phyloP scores from a whole-genome alignment of 1,139 yeast genomes.

The Meyerozyma sp. region DNA sequence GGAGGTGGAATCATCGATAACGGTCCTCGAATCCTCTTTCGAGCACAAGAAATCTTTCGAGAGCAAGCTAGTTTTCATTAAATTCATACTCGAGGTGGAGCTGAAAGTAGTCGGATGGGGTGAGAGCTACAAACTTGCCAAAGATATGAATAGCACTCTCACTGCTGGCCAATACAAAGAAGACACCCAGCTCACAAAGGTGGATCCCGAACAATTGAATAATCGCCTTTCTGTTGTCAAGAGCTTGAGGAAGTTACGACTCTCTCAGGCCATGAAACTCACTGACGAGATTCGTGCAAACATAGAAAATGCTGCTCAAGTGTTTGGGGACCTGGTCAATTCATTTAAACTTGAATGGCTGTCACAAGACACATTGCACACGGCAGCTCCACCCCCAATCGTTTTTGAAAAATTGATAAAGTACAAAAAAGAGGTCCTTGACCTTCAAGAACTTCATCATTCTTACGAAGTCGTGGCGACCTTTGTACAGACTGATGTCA shows the following conservation, averaged over 20 bases:
- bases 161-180: neutral
- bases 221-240: constrained; percentile 16
- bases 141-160: neutral
- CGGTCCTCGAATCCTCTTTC: neutral
- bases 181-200: neutral
- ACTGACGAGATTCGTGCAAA: constrained; percentile 4
- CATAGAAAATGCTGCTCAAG: neutral
- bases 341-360: constrained; percentile 20
- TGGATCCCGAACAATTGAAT: neutral
- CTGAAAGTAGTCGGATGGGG: constrained; percentile 12
- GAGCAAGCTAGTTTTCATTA: constrained; percentile 1
- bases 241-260: constrained; percentile 10
- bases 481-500: constrained; percentile 35
- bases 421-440: constrained; percentile 32
- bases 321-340: constrained; percentile 10
- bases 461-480: constrained; percentile 37
- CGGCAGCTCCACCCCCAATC: constrained; percentile 35
- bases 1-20: neutral
- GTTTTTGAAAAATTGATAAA: constrained; percentile 46
- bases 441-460: constrained; percentile 13
- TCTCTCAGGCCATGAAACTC: constrained; percentile 13
- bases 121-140: constrained; percentile 9
- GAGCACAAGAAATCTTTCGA: neutral
- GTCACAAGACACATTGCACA: constrained; percentile 14
- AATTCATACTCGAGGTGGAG: constrained; percentile 9